These are phyloP conservation scores for Geotrichum phurueaensis DNA, from an alignment of 1,139 yeast species.

Conservation along the genomic window DNA sequence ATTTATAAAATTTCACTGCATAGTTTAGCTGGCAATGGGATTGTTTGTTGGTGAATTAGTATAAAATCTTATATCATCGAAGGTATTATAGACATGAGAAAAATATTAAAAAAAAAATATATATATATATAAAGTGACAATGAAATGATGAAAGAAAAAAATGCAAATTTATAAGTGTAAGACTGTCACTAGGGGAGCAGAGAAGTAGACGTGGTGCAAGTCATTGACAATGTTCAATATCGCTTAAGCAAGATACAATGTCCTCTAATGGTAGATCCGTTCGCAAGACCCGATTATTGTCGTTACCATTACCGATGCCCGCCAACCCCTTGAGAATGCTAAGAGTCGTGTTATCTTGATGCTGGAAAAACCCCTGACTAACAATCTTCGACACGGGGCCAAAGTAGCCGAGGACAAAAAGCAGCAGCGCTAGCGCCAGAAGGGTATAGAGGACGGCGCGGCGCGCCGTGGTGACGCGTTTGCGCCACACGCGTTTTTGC, in stretches of 20 bases:
- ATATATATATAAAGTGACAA: too few species aligned
- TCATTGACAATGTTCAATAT: slow-evolving; percentile 7
- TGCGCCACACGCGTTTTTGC: slow-evolving; percentile 1
- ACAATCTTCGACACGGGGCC: background rate
- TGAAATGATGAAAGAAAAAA: too few species aligned
- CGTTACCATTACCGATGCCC: background rate
- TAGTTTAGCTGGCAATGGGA: background rate
- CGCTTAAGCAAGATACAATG: slow-evolving; percentile 7
- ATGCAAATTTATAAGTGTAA: too few species aligned
- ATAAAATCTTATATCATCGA: background rate
- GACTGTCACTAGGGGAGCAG: too few species aligned
- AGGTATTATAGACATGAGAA: background rate
- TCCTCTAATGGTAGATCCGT: slow-evolving; percentile 7
- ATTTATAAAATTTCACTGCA: background rate
- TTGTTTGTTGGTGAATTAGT: background rate
- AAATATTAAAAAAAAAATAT: background rate
- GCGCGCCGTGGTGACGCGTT: slow-evolving; percentile 3
- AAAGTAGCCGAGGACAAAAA: background rate
- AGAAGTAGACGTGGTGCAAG: background rate
- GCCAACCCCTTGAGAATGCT: background rate
- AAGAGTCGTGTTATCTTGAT: background rate
- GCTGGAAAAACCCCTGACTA: background rate
- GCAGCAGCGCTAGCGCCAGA: background rate
- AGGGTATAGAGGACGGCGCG: background rate
- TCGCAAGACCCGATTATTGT: background rate